phyloP scores from a whole-genome alignment of 208 protist species.

The Ichthyophonus hoferi region DNA sequence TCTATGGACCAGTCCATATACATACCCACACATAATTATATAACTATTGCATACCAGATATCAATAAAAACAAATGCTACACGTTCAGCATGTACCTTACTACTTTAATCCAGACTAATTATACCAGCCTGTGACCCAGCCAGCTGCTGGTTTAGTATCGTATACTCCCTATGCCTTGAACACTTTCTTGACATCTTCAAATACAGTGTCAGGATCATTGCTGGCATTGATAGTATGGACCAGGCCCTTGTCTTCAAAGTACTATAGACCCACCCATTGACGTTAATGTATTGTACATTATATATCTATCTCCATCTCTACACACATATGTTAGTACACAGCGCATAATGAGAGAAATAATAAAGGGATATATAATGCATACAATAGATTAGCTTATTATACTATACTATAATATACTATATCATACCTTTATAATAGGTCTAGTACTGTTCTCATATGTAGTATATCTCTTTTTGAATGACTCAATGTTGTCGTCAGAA shows the following conservation, averaged over 20 bases:
- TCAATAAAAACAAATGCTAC: too few species aligned
- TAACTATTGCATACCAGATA: too few species aligned
- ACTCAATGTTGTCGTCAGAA: conserved; percentile 70
- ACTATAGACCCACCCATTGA: neutral
- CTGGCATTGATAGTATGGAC: conserved; percentile 18
- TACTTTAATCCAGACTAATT: too few species aligned
- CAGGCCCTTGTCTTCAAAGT: conserved; percentile 29
- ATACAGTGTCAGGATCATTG: conserved; percentile 16
- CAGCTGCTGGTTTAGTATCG: too few species aligned
- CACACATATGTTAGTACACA: neutral
- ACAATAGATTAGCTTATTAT: neutral
- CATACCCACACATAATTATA: too few species aligned
- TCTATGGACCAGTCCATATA: too few species aligned
- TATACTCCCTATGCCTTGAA: too few species aligned
- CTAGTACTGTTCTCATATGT: conserved; percentile 33
- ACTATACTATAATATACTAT: neutral
- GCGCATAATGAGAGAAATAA: neutral
- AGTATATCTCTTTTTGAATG: conserved; percentile 61
- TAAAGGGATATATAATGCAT: neutral
- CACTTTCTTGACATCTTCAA: conserved; percentile 28
- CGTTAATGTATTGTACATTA: neutral
- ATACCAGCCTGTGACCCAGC: too few species aligned
- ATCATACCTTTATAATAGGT: conserved; percentile 36
- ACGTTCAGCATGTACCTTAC: too few species aligned
- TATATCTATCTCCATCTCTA: neutral